phyloP scores from a whole-genome alignment of 75 land plant genomes.

The Picea glauca region DNA sequence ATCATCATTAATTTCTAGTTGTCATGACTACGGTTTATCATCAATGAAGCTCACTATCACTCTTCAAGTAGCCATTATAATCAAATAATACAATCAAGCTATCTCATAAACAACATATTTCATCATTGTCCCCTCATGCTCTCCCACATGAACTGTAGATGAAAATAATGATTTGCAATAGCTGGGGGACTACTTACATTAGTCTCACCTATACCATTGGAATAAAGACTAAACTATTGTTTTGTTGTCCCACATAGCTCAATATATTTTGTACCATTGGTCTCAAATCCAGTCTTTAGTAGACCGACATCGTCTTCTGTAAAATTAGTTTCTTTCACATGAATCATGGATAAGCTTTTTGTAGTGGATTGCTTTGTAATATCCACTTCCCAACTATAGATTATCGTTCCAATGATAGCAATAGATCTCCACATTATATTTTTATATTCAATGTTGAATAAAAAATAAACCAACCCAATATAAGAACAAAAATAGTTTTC shows the following conservation, averaged over 20 bases:
- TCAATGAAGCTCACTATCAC: background rate
- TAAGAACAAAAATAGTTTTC: slow-evolving; percentile 72
- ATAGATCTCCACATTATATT: slow-evolving; percentile 58
- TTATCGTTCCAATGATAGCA: slow-evolving; percentile 68
- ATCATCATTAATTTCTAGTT: no score
- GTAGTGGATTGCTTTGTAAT: slow-evolving; percentile 25
- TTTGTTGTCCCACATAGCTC: slow-evolving; percentile 7
- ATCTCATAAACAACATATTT: background rate
- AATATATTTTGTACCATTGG: slow-evolving; percentile 8
- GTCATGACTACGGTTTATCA: background rate
- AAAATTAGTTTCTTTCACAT: background rate
- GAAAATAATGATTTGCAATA: background rate
- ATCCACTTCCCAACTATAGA: slow-evolving; percentile 63
- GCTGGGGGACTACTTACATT: background rate
- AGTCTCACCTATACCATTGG: background rate
- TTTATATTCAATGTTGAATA: slow-evolving; percentile 48
- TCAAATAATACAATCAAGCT: background rate
- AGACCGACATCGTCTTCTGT: slow-evolving; percentile 30
- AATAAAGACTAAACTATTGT: background rate
- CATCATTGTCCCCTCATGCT: background rate
- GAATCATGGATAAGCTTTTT: slow-evolving; percentile 11
- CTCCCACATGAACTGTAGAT: background rate
- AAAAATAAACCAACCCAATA: slow-evolving; percentile 68
- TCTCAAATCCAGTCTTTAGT: slow-evolving; percentile 16
- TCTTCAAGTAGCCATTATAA: background rate